Conservation (phyloP, 768 basidiomycete genomes). For the Lepiota brunneoincarnata region DNA sequence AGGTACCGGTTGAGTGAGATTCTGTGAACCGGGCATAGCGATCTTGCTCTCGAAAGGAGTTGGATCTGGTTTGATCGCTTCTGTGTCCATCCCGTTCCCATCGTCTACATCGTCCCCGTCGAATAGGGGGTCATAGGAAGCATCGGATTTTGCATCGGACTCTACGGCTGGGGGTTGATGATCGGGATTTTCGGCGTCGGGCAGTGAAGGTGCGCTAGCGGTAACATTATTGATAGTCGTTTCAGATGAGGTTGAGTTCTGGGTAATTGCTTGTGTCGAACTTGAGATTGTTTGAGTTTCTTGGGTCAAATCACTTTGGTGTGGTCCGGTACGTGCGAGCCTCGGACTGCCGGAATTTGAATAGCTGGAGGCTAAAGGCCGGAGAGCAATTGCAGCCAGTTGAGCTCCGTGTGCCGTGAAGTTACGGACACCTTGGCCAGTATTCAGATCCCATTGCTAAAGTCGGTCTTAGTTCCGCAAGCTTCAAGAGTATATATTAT, state of each 20-base stretch:
- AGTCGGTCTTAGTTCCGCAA: too few relatives aligned
- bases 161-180: slow-evolving; percentile 24
- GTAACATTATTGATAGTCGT: background rate
- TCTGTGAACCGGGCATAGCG: slow-evolving; percentile 12
- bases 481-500: too few relatives aligned
- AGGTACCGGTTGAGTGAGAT: slow-evolving; percentile 12
- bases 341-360: slow-evolving; percentile 12
- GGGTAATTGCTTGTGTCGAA: background rate
- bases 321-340: slow-evolving; percentile 1
- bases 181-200: slow-evolving; percentile 13
- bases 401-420: slow-evolving; percentile 86
- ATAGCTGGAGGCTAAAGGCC: slow-evolving; percentile 41
- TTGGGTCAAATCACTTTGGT: background rate
- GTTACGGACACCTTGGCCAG: slow-evolving; percentile 71
- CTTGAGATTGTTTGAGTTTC: background rate
- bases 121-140: slow-evolving; percentile 86
- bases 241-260: slow-evolving; percentile 3
- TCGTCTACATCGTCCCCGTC: slow-evolving; percentile 68
- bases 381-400: slow-evolving; percentile 75
- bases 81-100: slow-evolving; percentile 29
- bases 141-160: slow-evolving; percentile 71
- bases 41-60: slow-evolving; percentile 7
- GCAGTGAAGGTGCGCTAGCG: background rate
- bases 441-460: slow-evolving; percentile 98
- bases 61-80: slow-evolving; percentile 9